Percentiles rank a stretch among this genome's conserved stretches.
Evolutionary conservation across 208 protist genomes (phyloP).

Genomic region (Crithidia expoeki): DNA sequence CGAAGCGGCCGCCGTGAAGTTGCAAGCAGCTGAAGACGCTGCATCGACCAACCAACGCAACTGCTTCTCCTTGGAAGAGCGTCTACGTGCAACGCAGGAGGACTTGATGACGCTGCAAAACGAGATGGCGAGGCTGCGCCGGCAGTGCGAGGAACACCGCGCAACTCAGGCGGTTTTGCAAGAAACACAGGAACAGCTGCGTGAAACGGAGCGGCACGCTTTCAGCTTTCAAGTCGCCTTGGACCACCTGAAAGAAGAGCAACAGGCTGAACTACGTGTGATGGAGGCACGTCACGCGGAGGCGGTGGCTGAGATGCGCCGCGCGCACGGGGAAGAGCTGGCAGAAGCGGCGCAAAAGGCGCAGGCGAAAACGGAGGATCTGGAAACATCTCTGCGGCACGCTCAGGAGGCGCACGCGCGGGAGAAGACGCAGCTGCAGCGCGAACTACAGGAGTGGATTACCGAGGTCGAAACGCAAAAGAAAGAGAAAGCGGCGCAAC

Average conservation of each 20-base stretch:
- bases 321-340: constrained; percentile 15
- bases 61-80: constrained; percentile 27
- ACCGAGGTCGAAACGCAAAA: constrained; percentile 27
- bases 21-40: constrained; percentile 12
- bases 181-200: constrained; percentile 30
- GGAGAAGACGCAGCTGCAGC: constrained; percentile 31
- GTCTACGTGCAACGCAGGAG: constrained; percentile 20
- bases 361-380: not conserved
- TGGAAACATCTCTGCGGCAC: constrained; percentile 7
- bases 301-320: constrained; percentile 13
- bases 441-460: constrained; percentile 29
- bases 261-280: constrained; percentile 10
- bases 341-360: not conserved
- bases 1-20: constrained; percentile 13
- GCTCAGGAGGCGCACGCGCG: constrained; percentile 15
- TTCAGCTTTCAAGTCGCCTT: constrained; percentile 30
- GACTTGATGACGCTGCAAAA: constrained; percentile 31
- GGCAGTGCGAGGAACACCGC: constrained; percentile 15
- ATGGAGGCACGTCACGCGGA: constrained; percentile 12
- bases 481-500: not conserved
- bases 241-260: constrained; percentile 19
- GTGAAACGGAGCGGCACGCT: constrained; percentile 26
- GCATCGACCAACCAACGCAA: constrained; percentile 15
- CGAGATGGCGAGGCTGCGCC: constrained; percentile 14
- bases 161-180: constrained; percentile 17